Conservation (phyloP, 2,329 filamentous ascomycete species). For the Phialophora tarda region DNA sequence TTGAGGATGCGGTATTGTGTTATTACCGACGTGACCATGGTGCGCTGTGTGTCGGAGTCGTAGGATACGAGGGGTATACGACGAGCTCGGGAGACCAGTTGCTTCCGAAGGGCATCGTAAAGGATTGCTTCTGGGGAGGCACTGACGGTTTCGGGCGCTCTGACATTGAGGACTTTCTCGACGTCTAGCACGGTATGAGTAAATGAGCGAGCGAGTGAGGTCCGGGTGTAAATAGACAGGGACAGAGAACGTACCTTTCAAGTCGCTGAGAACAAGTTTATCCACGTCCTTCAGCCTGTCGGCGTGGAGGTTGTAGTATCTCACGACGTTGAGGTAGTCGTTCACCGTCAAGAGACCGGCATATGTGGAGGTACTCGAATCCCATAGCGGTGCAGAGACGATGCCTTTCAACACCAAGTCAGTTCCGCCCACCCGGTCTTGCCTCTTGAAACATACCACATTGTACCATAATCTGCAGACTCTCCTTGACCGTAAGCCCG, state of each 20-base stretch:
- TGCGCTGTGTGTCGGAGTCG: slow-evolving; percentile 89
- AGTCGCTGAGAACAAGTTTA: slow-evolving; percentile 87
- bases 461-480: slow-evolving; percentile 90
- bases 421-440: background rate
- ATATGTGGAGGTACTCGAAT: slow-evolving; percentile 89
- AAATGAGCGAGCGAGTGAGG: background rate
- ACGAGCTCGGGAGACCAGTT: slow-evolving; percentile 90
- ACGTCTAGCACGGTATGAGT: slow-evolving; percentile 67
- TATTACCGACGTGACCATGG: slow-evolving; percentile 94
- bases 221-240: background rate
- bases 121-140: slow-evolving; percentile 88
- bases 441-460: slow-evolving; percentile 70
- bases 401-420: slow-evolving; percentile 67
- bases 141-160: slow-evolving; percentile 92
- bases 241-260: slow-evolving; percentile 69
- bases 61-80: slow-evolving; percentile 92
- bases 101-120: slow-evolving; percentile 92
- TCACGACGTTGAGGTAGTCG: slow-evolving; percentile 98
- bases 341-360: slow-evolving; percentile 93
- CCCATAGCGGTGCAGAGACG: slow-evolving; percentile 96
- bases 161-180: slow-evolving; percentile 88
- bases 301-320: slow-evolving; percentile 98
- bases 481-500: slow-evolving; percentile 94
- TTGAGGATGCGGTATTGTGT: slow-evolving; percentile 99
- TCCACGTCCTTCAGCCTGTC: slow-evolving; percentile 88